Evolutionary conservation across 192 early-diverging fungal genomes (phyloP), one percentile per base, ranked within the genome.

Genomic region (Dispira simplex): DNA sequence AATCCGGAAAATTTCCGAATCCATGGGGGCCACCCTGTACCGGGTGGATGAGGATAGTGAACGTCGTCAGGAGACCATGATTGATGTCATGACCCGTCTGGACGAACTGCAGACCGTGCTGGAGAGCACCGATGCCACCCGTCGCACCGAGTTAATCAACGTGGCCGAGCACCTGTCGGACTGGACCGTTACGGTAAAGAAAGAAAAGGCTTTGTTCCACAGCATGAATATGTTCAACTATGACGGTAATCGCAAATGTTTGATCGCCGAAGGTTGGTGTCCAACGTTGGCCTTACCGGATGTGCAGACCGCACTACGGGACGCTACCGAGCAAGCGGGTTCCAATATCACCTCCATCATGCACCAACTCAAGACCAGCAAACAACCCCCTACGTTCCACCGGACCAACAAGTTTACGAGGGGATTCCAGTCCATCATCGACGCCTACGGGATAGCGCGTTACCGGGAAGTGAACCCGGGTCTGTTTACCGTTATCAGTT

Each of bases 231-330:
- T 86, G 67, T 93, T 98, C 79, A 92, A 90, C 76, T 91, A 95
- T 73, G 97, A 99, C 68, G 75, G 75, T 44, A 90, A 85, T 77
- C 83, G 92, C 69, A 94, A 94, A 74, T 88, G 90, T 59, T 73
- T 97, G 66, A 97, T 98, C 76, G 92, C 92, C 32, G 97, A 99
- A 74, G 97, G 95, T 8, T 99, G 97, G 97, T 93, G 92, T 70
- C 91, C 97, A 21, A 87, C 88, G 46, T 83, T 83, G 68, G 86
- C 89, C 70, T 84, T 97, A 63, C 78, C 79, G 39, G 80, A 82
- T 3, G 81, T 98, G 64, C 87, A 93, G 68, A 80, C 85, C 16
- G 83, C 95, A 18, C 77, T 99, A 16, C 83, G 90, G 43, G 73
- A 80, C 52, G 94, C 93, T 8, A 89, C 90, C 18, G 87, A 93